Evolutionary conservation across 805 yeast genomes (phyloP), one percentile per base, ranked within the genome.

Genomic region (Torulaspora quercuum): DNA sequence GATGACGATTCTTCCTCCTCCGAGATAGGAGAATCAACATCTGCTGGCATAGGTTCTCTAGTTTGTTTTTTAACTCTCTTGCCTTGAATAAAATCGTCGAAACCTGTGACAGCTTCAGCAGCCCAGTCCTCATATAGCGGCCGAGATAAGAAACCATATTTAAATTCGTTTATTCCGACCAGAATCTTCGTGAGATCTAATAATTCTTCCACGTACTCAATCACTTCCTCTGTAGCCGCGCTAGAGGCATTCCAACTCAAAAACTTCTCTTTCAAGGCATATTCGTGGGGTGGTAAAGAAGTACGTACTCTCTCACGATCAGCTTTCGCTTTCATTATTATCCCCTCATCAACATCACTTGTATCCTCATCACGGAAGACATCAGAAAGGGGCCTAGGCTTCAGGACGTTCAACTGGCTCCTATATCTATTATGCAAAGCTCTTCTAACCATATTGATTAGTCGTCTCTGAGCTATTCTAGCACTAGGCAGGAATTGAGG

Each of bases 401-500:
- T 29, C 13, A 38, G 16, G 14, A 17, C 15, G 10, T 23, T 16
- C 25, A 49, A 33, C 25, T 45, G 46, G 13, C 43, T 35, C 11
- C 41, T 44, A 25, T 61, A 57, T 39, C 49, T 62, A 3, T 39
- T 30, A 18, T 55, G 46, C 21, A 72, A 44, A 0, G 66, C 55
- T 29, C 66, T 65, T 15, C 69, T 53, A 1, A 72, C 73, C 39
- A 65, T 64, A 35, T 64, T 64, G 5, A 73, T 62, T 12, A 72
- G 44, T 34, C 76, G 61, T 35, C 69, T 50, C 26, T 73, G 77
- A 1, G 77, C 66, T 27, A 70, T 61, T 43, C 71, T 61, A 1
- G 73, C 62, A 47, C 76, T 70, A 2, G 78, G 77, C 12, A 73
- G 37, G 46, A 61, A 72, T 42, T 72, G 77, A 2, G 78, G 78